Percentiles rank a stretch among this genome's conserved stretches.
phyloP scores from a whole-genome alignment of 225 moss, liverwort and hornwort genomes.

The Pseudisothecium myosuroides region DNA sequence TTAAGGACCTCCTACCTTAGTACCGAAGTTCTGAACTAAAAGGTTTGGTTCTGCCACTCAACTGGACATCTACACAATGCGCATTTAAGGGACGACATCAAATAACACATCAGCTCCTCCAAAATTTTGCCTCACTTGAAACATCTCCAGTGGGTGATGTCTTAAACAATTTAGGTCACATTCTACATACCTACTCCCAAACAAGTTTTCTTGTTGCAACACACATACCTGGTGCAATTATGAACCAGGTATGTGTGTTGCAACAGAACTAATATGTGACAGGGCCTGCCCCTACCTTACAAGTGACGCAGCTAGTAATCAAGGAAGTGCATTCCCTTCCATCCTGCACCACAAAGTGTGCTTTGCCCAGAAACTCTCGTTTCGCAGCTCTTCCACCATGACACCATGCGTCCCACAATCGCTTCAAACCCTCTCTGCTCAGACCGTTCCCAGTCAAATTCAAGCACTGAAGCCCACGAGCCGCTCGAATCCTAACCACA shows the following conservation, averaged over 20 bases:
- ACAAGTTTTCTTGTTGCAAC: not conserved
- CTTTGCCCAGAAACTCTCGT: not conserved
- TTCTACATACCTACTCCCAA: not conserved
- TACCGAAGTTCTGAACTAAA: not conserved
- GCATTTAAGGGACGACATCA: not conserved
- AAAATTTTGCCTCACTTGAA: not conserved
- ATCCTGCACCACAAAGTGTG: constrained; percentile 50
- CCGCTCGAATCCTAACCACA: constrained; percentile 22
- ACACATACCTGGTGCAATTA: not conserved
- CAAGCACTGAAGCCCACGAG: constrained; percentile 53
- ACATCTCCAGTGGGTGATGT: not conserved
- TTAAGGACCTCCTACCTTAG: no score
- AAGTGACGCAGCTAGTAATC: constrained; percentile 4
- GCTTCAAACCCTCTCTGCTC: constrained; percentile 3
- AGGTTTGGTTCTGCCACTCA: not conserved
- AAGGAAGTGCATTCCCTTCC: constrained; percentile 33
- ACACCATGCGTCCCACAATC: constrained; percentile 52
- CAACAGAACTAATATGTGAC: not conserved
- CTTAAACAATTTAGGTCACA: not conserved
- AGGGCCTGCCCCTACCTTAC: not conserved
- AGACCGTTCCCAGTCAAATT: constrained; percentile 48
- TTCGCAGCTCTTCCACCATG: constrained; percentile 16
- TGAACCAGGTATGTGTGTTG: no score
- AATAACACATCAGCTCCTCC: not conserved
- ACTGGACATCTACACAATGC: not conserved